Evolutionary conservation across 1,284 basidiomycete genomes (phyloP).

Genomic region (Rhodotorula sp.): DNA sequence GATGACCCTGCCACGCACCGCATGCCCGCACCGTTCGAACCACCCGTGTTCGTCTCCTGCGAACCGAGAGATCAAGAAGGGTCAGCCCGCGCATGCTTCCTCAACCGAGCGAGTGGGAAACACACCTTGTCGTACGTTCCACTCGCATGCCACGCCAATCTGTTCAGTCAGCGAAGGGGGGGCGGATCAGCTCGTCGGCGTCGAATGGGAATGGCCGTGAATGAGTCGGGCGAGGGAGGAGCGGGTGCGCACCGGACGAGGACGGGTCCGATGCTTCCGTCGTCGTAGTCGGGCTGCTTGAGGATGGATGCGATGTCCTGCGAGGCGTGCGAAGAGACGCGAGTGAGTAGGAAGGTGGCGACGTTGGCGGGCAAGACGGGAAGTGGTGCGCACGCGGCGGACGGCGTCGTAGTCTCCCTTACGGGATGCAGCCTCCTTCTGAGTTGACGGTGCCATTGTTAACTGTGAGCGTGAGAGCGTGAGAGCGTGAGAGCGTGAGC

Average conservation of each 20-base stretch:
- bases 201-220: background rate
- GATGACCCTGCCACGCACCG: constrained; percentile 5
- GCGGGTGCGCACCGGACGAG: constrained; percentile 48
- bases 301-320: constrained; percentile 34
- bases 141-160: too few relatives aligned
- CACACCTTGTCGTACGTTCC: too few relatives aligned
- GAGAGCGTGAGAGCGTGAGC: too few relatives aligned
- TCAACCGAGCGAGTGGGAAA: too few relatives aligned
- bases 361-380: background rate
- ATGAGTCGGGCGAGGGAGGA: too few relatives aligned
- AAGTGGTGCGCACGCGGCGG: background rate
- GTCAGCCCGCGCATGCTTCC: too few relatives aligned
- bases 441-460: background rate
- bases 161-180: background rate
- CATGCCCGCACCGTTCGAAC: constrained; percentile 91
- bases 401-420: constrained; percentile 36
- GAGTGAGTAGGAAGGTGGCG: background rate
- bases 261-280: constrained; percentile 46
- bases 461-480: background rate
- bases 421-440: constrained; percentile 6
- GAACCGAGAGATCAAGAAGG: too few relatives aligned
- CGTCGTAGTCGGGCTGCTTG: constrained; percentile 40
- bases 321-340: too few relatives aligned
- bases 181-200: background rate
- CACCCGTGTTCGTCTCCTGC: constrained; percentile 68